Percentiles rank a stretch among this genome's conserved stretches.
phyloP scores from a whole-genome alignment of 495 filamentous ascomycete species.

The Parachaetomium inaequale region DNA sequence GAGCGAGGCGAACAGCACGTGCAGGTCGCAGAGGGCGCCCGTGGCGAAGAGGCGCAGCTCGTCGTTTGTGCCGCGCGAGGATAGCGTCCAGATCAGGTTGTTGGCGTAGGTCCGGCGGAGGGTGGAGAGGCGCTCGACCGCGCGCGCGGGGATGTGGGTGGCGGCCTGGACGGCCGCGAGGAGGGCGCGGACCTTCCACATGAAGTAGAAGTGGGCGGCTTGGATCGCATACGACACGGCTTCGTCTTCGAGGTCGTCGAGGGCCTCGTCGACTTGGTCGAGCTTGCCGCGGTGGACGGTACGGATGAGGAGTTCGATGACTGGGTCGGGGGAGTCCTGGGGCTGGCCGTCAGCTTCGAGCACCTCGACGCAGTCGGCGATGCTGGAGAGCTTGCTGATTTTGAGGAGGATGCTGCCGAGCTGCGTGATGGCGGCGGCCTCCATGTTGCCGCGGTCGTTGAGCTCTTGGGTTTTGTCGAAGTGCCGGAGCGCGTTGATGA shows the following conservation, averaged over 20 bases:
- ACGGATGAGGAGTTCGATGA: constrained; percentile 66
- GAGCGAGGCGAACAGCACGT: constrained; percentile 73
- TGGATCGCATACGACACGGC: constrained; percentile 69
- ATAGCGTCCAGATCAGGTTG: constrained; percentile 63
- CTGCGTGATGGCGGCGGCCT: constrained; percentile 57
- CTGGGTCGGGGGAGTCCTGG: constrained; percentile 40
- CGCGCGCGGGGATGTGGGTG: constrained; percentile 44
- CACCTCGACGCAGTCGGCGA: constrained; percentile 68
- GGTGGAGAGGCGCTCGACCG: constrained; percentile 56
- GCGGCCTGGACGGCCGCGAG: constrained; percentile 37
- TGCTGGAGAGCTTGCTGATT: constrained; percentile 75
- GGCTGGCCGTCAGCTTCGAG: constrained; percentile 62
- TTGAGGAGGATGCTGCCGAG: constrained; percentile 78
- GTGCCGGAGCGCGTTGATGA: constrained; percentile 63
- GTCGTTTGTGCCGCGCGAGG: constrained; percentile 61
- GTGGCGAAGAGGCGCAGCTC: constrained; percentile 71
- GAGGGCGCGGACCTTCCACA: constrained; percentile 76
- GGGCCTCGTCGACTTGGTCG: constrained; percentile 58
- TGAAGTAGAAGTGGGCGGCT: constrained; percentile 79
- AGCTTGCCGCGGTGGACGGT: constrained; percentile 63
- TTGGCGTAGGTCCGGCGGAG: constrained; percentile 54
- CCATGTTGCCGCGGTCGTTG: constrained; percentile 57
- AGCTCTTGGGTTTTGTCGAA: constrained; percentile 67
- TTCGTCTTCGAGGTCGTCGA: constrained; percentile 69
- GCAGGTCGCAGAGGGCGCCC: constrained; percentile 71